Conservation (phyloP, 2,329 filamentous ascomycete species). For the Zalaria obscura region DNA sequence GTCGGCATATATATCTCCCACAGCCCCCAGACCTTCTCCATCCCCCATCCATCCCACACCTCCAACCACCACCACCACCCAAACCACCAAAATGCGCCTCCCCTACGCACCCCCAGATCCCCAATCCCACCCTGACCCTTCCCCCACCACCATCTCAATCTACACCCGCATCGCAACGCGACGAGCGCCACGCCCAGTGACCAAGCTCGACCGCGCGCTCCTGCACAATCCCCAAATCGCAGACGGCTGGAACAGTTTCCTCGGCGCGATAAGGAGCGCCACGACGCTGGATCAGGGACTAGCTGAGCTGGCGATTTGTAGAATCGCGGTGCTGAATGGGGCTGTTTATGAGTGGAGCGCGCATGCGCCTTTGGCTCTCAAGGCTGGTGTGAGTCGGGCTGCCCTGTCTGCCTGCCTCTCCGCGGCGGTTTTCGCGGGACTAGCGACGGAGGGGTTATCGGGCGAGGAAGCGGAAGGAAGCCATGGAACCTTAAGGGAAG, state of each 20-base stretch:
- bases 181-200: slow-evolving; percentile 54
- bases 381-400: slow-evolving; percentile 13
- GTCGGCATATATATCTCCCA: not conserved
- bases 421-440: slow-evolving; percentile 7
- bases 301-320: slow-evolving; percentile 21
- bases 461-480: slow-evolving; percentile 6
- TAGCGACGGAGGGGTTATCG: slow-evolving; percentile 14
- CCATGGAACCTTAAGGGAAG: too few species aligned
- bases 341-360: slow-evolving; percentile 23
- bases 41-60: not conserved
- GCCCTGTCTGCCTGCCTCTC: slow-evolving; percentile 13
- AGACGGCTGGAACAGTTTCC: slow-evolving; percentile 60
- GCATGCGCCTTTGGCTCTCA: slow-evolving; percentile 17
- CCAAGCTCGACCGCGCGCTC: slow-evolving; percentile 60
- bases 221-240: slow-evolving; percentile 62
- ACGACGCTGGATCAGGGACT: slow-evolving; percentile 16
- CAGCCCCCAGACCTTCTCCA: not conserved
- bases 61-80: not conserved
- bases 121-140: slow-evolving; percentile 28
- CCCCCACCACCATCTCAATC: slow-evolving; percentile 34
- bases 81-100: slow-evolving; percentile 42
- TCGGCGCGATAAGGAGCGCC: slow-evolving; percentile 33
- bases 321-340: slow-evolving; percentile 20
- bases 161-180: slow-evolving; percentile 50
- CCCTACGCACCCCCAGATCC: slow-evolving; percentile 47